Percentiles rank a stretch among this genome's conserved stretches.
Conservation (phyloP, 352 stramenopile species). For the Phytophthora tentaculata region DNA sequence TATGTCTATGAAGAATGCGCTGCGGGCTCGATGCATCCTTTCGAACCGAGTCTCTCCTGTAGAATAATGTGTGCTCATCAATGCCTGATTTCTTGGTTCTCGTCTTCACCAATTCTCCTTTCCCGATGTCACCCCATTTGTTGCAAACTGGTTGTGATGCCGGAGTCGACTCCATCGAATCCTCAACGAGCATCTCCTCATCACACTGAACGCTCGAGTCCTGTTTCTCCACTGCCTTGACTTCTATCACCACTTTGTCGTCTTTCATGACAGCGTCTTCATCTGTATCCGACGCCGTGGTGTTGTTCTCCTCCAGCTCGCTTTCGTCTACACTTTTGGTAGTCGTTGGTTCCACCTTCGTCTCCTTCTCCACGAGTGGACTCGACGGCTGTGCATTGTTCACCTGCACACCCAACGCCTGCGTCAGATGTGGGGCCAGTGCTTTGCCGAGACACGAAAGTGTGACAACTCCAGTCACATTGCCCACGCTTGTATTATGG, state of each 20-base stretch:
- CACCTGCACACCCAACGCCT: conserved; percentile 43
- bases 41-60: background rate
- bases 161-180: background rate
- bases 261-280: conserved; percentile 1
- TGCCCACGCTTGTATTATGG: conserved; percentile 22
- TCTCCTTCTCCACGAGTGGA: conserved; percentile 8
- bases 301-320: background rate
- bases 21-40: background rate
- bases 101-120: background rate
- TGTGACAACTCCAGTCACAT: conserved; percentile 37
- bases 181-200: conserved; percentile 17
- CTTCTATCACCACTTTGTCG: no score
- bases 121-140: background rate
- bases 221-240: conserved; percentile 8
- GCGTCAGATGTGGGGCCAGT: conserved; percentile 42
- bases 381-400: conserved; percentile 18
- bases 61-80: conserved; percentile 8
- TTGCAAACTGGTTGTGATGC: background rate
- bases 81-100: background rate
- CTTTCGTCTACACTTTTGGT: background rate
- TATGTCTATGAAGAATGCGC: conserved; percentile 1
- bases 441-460: conserved; percentile 55
- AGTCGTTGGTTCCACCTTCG: background rate
- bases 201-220: conserved; percentile 47
- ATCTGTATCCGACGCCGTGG: background rate